Percentiles rank a stretch among this genome's conserved stretches.
These are phyloP conservation scores for Chlorociboria aeruginascens DNA, from an alignment of 495 filamentous ascomycete species.

Conservation along the genomic window DNA sequence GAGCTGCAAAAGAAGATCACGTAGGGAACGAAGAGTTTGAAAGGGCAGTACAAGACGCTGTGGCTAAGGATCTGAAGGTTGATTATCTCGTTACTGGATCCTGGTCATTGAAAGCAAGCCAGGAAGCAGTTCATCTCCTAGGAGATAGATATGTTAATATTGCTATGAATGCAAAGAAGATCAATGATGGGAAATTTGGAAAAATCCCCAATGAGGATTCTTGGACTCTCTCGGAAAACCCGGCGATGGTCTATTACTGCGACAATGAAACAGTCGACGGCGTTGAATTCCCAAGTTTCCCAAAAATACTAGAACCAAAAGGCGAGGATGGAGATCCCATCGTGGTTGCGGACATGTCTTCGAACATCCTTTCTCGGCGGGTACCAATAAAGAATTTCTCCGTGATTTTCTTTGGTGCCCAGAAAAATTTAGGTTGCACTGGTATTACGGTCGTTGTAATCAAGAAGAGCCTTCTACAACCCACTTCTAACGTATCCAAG, in stretches of 20 bases:
- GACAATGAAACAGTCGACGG: slow-evolving; percentile 94
- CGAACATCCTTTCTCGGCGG: slow-evolving; percentile 54
- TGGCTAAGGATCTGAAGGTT: slow-evolving; percentile 55
- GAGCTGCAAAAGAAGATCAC: slow-evolving; percentile 23
- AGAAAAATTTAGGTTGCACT: slow-evolving; percentile 72
- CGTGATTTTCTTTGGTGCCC: slow-evolving; percentile 63
- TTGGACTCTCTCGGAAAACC: slow-evolving; percentile 64
- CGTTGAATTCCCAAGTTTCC: slow-evolving; percentile 81
- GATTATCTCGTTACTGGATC: slow-evolving; percentile 88
- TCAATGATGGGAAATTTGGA: slow-evolving; percentile 77
- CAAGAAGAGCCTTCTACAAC: slow-evolving; percentile 59
- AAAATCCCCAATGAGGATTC: slow-evolving; percentile 61
- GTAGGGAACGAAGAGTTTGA: slow-evolving; percentile 36
- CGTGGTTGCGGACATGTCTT: slow-evolving; percentile 78
- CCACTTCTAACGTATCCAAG: slow-evolving; percentile 30
- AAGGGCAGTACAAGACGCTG: slow-evolving; percentile 45
- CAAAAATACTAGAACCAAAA: slow-evolving; percentile 34
- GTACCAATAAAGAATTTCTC: slow-evolving; percentile 61
- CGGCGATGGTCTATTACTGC: slow-evolving; percentile 82
- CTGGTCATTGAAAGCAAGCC: slow-evolving; percentile 89
- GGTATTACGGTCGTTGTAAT: slow-evolving; percentile 78
- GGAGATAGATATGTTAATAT: slow-evolving; percentile 73
- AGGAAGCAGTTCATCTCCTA: slow-evolving; percentile 67
- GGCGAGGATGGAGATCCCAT: slow-evolving; percentile 42
- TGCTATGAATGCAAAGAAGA: slow-evolving; percentile 54